Evolutionary conservation across 2,329 filamentous ascomycete genomes (phyloP).

Genomic region (Juglanconis sp.): DNA sequence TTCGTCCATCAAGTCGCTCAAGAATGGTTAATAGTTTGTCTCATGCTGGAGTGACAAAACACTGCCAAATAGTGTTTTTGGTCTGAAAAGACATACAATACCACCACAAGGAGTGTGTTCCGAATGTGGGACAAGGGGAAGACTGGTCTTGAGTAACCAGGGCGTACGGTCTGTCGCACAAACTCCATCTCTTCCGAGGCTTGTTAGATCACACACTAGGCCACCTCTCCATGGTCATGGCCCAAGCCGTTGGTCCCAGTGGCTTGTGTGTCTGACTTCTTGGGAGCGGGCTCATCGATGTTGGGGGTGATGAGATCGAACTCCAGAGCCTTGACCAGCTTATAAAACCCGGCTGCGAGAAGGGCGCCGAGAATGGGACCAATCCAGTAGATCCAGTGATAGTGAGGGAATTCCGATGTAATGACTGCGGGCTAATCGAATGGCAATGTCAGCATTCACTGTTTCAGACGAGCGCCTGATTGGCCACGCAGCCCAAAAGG

Average conservation of each 20-base stretch:
- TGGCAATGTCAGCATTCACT: background rate
- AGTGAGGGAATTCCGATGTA: conserved; percentile 35
- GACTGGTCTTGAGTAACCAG: background rate
- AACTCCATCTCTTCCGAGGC: background rate
- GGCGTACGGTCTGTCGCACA: background rate
- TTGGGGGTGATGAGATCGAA: conserved; percentile 42
- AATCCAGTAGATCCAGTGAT: conserved; percentile 56
- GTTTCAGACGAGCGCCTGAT: too few relatives aligned
- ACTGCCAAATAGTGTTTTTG: background rate
- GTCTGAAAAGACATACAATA: background rate
- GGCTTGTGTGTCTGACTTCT: background rate
- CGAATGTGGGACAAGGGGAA: background rate
- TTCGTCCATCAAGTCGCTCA: background rate
- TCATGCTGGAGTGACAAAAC: background rate
- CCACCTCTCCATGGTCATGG: conserved; percentile 4
- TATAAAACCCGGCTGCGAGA: conserved; percentile 49
- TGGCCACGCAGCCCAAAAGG: too few relatives aligned
- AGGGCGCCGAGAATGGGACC: conserved; percentile 49
- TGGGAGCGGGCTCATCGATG: conserved; percentile 8
- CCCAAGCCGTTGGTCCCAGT: background rate
- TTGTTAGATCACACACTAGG: background rate
- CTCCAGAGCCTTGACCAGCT: conserved; percentile 47
- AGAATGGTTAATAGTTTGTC: background rate
- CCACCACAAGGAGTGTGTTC: background rate
- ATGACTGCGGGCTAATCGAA: conserved; percentile 36